Base-by-base conservation (phyloP, 2,329 filamentous ascomycete genomes). In the Madurella mycetomatis region DNA sequence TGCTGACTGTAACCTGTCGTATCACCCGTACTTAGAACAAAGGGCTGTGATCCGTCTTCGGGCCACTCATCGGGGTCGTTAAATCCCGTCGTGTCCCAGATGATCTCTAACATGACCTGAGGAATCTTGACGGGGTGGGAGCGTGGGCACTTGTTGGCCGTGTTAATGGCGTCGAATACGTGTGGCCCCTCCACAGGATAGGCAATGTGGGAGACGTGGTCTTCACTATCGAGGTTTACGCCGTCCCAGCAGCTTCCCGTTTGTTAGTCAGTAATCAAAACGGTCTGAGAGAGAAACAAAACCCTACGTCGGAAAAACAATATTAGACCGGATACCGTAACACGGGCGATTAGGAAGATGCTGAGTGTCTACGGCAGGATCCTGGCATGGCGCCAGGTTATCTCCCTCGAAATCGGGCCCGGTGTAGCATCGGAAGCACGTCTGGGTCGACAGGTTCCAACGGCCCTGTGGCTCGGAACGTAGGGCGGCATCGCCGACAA, bases 271-370 rank as follows among this genome's bases (percentile, higher is more conserved):
- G 25, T 25, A 25, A 7, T 25, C n/a, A n/a, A n/a, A n/a, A n/a
- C n/a, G 25, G 4, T 3, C 25, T 25, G 7, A 9, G 30, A 79
- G 77, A 60, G 76, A 18, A 11, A 45, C 17, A 76, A 37, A 81
- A 73, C 44, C 83, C 79, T 30, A 80, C 74, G 73, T 76, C 0
- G 73, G 74, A 62, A 75, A 77, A 1, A 71, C 67, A 30, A 76
- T 68, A 47, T 74, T 76, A 15, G 72, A 70, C 47, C 72, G 69
- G 49, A 77, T 76, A 9, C 73, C 73, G 30, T 70, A 71, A 60
- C 73, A 76, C 16, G 67, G 62, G 51, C 66, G 68, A 4, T 60
- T 62, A 0, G 72, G 72, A 2, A 76, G 65, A 18, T 55, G 46
- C 47, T 71, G 66, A 0, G 66, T 69, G 55, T 76, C 73, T 58